Conservation (phyloP, 768 basidiomycete genomes). For the Auricularia heimuer region DNA sequence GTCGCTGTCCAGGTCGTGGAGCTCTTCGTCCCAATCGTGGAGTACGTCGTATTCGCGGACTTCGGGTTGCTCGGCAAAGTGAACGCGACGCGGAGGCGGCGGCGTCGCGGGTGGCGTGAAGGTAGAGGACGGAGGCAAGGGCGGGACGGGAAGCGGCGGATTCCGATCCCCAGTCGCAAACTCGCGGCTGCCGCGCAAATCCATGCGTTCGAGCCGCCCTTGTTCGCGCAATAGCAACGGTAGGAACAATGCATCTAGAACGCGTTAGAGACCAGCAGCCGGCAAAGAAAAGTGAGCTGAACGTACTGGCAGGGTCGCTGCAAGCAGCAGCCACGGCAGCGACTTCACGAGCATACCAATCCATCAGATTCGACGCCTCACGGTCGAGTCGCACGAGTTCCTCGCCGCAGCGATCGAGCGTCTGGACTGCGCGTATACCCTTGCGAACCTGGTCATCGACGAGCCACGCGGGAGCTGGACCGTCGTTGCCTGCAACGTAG, state of each 20-base stretch:
- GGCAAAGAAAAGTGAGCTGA: not conserved
- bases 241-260: too few relatives aligned
- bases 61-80: not conserved
- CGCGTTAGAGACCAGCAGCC: too few relatives aligned
- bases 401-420: slow-evolving; percentile 21
- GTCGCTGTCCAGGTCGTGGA: not conserved
- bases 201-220: too few relatives aligned
- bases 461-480: slow-evolving; percentile 23
- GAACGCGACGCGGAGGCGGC: not conserved
- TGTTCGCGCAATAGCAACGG: too few relatives aligned
- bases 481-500: slow-evolving; percentile 19
- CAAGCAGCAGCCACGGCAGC: not conserved
- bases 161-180: too few relatives aligned
- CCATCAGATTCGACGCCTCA: slow-evolving; percentile 27
- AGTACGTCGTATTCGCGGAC: not conserved
- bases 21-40: not conserved
- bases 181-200: too few relatives aligned
- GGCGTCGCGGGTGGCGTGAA: not conserved
- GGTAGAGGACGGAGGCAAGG: too few relatives aligned
- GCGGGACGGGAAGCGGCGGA: too few relatives aligned
- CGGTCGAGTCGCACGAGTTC: slow-evolving; percentile 17
- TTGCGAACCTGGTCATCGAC: slow-evolving; percentile 21
- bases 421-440: slow-evolving; percentile 23
- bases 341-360: slow-evolving; percentile 24
- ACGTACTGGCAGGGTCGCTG: not conserved